Evolutionary conservation across 2,329 filamentous ascomycete species (phyloP).

Genomic region (Pseudopyrenochaeta lycopersici): DNA sequence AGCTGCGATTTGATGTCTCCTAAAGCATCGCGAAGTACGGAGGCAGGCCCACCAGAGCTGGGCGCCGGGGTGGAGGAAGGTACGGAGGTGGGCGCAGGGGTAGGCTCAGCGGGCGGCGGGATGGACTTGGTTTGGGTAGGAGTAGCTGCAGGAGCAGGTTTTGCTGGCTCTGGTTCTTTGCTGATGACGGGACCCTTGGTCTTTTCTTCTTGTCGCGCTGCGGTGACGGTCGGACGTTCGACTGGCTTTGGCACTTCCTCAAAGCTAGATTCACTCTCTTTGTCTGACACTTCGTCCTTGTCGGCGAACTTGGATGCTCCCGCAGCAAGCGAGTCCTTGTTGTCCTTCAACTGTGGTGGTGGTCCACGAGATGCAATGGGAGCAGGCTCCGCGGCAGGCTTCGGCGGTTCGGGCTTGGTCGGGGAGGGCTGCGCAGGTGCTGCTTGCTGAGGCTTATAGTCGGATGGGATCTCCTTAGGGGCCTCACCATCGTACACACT

Average conservation of each 20-base stretch:
- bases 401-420: conserved; percentile 62
- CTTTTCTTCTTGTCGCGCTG: conserved; percentile 52
- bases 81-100: conserved; percentile 50
- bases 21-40: conserved; percentile 71
- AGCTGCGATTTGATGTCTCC: conserved; percentile 80
- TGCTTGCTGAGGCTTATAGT: conserved; percentile 67
- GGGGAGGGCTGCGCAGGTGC: conserved; percentile 49
- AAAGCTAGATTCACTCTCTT: conserved; percentile 80
- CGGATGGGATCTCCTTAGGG: conserved; percentile 77
- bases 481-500: conserved; percentile 87
- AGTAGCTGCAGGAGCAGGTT: conserved; percentile 49
- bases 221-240: conserved; percentile 62
- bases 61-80: conserved; percentile 49
- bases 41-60: conserved; percentile 56
- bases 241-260: conserved; percentile 83
- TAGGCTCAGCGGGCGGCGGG: conserved; percentile 46
- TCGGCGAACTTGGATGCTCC: conserved; percentile 90
- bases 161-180: conserved; percentile 57
- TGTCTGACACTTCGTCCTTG: conserved; percentile 67
- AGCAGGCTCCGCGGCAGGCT: conserved; percentile 56
- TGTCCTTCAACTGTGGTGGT: conserved; percentile 79
- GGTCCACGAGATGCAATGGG: conserved; percentile 58
- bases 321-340: conserved; percentile 84
- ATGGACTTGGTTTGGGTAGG: conserved; percentile 45
- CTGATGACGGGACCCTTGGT: conserved; percentile 41